phyloP scores from a whole-genome alignment of 768 basidiomycete genomes.

The Podaxis sp. region DNA sequence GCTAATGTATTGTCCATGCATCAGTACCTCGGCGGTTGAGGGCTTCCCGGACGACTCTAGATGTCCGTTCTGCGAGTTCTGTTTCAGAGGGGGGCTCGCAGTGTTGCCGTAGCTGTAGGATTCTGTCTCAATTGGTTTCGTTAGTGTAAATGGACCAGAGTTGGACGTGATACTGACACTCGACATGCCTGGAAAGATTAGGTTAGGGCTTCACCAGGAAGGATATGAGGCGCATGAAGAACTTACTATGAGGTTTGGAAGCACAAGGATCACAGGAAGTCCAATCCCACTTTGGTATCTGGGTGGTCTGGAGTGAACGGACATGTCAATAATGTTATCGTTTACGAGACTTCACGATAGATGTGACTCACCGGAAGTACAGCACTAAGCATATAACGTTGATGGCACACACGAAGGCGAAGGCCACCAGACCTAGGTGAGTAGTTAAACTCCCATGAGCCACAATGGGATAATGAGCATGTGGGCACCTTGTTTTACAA shows the following conservation, averaged over 20 bases:
- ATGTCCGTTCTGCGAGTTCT: conserved; percentile 5
- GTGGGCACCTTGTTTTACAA: conserved; percentile 31
- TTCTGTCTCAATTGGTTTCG: conserved; percentile 20
- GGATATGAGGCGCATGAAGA: background rate
- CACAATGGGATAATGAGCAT: background rate
- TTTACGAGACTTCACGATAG: background rate
- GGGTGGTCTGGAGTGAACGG: conserved; percentile 21
- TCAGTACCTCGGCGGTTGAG: background rate
- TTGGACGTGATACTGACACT: conserved; percentile 20
- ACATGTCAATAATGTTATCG: background rate
- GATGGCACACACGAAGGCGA: conserved; percentile 25
- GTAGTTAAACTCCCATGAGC: background rate
- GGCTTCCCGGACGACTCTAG: conserved; percentile 12
- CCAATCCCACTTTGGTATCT: conserved; percentile 29
- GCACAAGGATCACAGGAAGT: conserved; percentile 29
- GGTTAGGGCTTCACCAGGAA: background rate
- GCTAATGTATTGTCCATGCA: background rate
- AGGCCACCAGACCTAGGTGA: conserved; percentile 27
- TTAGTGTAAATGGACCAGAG: background rate
- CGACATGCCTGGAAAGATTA: conserved; percentile 27
- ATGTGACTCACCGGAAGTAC: conserved; percentile 28
- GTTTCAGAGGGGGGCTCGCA: background rate
- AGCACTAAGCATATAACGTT: conserved; percentile 24
- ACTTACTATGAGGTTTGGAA: conserved; percentile 33
- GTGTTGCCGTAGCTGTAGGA: conserved; percentile 35